Base-by-base conservation (phyloP, 1,284 basidiomycete species). In the Leccinum cinnamomeum region DNA sequence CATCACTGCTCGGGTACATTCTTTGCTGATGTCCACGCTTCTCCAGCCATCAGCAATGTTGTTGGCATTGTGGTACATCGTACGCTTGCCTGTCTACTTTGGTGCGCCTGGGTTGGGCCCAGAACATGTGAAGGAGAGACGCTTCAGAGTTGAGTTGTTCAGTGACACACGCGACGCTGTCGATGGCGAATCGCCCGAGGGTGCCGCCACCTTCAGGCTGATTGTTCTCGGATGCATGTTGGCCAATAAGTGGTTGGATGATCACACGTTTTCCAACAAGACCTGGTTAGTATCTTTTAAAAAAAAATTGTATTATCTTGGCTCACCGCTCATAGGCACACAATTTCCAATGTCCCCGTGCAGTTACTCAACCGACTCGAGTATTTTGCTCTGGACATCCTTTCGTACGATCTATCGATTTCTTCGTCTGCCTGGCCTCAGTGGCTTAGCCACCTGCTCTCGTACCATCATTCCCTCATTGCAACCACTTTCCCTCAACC, bases 201-300 rank as follows among this genome's bases (percentile, higher is more conserved):
- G 79, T 8, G 80, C 65, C 33, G 86, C 85, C 2, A 84, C 87
- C 11, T 92, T 91, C 74, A 84, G 88, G 57, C 76, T 92, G 50
- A 81, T 94, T 63, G 82, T 93, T 18, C 80, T 95, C n/a, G 93
- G 92, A 35, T 90, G 90, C 65, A 91, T 94, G 86, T 80, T 95
- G 46, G 90, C 93, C 23, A 95, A 95, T 76, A 95, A 95, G 78
- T 95, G 93, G 92, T 73, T 95, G 66, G 93, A 95, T 71, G 93
- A 95, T 71, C 92, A 95, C 71, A 95, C 94, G 0, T 95, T 94
- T 77, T 91, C 92, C 58, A 94, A 93, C 79, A 94, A 93, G 80
- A 95, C 93, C 62, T 95, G 94, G 93, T 92, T 75, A 65, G 88
- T 76, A 30, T 28, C 28, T 28, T 23, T 23, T 11, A 10, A 33